Evolutionary conservation across 2,329 filamentous ascomycete species (phyloP).

Genomic region (Talaromyces sp.): DNA sequence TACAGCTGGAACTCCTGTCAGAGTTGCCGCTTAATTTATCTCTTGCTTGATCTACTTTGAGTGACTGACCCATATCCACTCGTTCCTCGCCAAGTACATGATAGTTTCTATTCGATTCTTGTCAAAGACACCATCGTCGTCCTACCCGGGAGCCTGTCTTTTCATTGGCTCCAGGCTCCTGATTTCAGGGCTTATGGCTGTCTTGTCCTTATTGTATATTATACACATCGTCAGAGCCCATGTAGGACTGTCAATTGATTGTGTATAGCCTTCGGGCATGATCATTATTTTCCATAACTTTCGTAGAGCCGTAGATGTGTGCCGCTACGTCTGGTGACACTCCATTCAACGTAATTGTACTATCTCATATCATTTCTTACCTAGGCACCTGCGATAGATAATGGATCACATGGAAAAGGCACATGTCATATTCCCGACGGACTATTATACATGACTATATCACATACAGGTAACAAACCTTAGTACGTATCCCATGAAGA

Average conservation of each 20-base stretch:
- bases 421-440: neutral
- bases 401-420: constrained; percentile 6
- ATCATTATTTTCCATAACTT: neutral
- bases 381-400: neutral
- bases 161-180: neutral
- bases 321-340: neutral
- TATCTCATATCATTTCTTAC: neutral
- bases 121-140: constrained; percentile 1
- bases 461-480: neutral
- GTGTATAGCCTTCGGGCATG: constrained; percentile 3
- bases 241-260: constrained; percentile 15
- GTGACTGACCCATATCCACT: constrained; percentile 7
- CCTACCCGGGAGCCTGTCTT: neutral
- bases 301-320: neutral
- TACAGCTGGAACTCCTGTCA: constrained; percentile 23
- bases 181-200: neutral
- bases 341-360: neutral
- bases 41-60: neutral
- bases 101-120: constrained; percentile 16
- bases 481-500: neutral
- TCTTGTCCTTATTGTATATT: constrained; percentile 15
- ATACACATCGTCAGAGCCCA: constrained; percentile 16
- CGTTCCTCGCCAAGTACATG: neutral
- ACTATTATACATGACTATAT: neutral
- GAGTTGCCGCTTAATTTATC: constrained; percentile 23